These are phyloP conservation scores for Astrothelium subdiscretum DNA, from an alignment of 495 filamentous ascomycete species.

Conservation along the genomic window DNA sequence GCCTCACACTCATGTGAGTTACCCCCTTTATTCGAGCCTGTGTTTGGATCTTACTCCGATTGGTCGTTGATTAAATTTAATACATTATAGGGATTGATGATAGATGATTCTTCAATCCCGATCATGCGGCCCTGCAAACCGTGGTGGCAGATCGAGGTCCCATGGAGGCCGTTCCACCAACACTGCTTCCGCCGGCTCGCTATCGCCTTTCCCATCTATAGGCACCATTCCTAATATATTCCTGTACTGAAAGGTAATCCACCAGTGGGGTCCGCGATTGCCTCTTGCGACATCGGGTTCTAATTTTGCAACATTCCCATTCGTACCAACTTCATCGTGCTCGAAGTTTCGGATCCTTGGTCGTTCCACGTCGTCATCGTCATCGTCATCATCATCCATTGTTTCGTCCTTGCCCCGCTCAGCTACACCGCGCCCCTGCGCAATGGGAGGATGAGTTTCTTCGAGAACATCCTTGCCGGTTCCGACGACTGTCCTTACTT, in stretches of 20 bases:
- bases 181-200: slow-evolving; percentile 57
- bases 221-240: slow-evolving; percentile 82
- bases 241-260: slow-evolving; percentile 82
- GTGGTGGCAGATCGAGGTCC: slow-evolving; percentile 68
- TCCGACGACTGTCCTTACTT: slow-evolving; percentile 42
- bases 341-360: slow-evolving; percentile 14
- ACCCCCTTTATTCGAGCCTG: background rate
- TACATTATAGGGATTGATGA: background rate
- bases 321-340: background rate
- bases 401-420: slow-evolving; percentile 3
- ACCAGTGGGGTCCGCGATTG: slow-evolving; percentile 34
- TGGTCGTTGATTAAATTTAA: background rate
- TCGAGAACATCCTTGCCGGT: slow-evolving; percentile 31
- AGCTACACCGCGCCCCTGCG: slow-evolving; percentile 5
- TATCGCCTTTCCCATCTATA: slow-evolving; percentile 33
- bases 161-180: slow-evolving; percentile 78
- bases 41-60: background rate
- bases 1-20: too few species aligned
- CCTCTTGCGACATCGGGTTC: slow-evolving; percentile 8
- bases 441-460: slow-evolving; percentile 23
- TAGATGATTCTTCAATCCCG: background rate
- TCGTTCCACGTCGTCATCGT: slow-evolving; percentile 5
- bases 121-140: slow-evolving; percentile 34
- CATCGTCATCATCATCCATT: background rate
- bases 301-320: slow-evolving; percentile 10